Percentiles rank a stretch among this genome's conserved stretches.
phyloP scores from a whole-genome alignment of 495 filamentous ascomycete species.

The Cercophora newfieldiana region DNA sequence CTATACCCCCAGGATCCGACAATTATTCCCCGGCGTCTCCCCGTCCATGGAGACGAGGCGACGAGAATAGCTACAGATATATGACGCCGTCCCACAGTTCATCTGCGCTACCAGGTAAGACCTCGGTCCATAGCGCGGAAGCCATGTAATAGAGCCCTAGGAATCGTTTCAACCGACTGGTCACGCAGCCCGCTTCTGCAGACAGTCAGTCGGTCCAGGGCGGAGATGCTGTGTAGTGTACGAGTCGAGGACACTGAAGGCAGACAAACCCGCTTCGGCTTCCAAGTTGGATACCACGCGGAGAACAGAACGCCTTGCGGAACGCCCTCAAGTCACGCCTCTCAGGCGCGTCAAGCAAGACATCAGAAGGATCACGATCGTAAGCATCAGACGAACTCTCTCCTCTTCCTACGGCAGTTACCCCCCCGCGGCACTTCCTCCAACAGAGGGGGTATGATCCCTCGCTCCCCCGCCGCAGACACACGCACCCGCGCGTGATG shows the following conservation, averaged over 20 bases:
- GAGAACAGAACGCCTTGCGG: background rate
- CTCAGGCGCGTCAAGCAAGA: background rate
- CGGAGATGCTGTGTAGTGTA: background rate
- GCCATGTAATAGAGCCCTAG: background rate
- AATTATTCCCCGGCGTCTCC: background rate
- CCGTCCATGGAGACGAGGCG: background rate
- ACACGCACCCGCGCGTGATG: background rate
- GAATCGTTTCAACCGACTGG: background rate
- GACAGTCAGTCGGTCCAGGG: too few species aligned
- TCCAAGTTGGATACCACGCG: background rate
- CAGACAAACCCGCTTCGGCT: background rate
- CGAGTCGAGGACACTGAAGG: background rate
- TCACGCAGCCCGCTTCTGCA: background rate
- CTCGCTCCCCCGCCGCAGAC: background rate
- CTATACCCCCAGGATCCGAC: background rate
- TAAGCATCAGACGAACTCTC: background rate
- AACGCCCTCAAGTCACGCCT: background rate
- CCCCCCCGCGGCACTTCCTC: background rate
- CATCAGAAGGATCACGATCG: background rate
- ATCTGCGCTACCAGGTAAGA: background rate
- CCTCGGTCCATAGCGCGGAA: background rate
- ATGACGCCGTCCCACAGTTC: background rate
- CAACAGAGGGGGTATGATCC: background rate
- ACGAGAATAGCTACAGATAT: conserved; percentile 21
- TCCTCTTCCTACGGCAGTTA: background rate